phyloP scores from a whole-genome alignment of 768 basidiomycete species.

The Dentipellis fragilis region DNA sequence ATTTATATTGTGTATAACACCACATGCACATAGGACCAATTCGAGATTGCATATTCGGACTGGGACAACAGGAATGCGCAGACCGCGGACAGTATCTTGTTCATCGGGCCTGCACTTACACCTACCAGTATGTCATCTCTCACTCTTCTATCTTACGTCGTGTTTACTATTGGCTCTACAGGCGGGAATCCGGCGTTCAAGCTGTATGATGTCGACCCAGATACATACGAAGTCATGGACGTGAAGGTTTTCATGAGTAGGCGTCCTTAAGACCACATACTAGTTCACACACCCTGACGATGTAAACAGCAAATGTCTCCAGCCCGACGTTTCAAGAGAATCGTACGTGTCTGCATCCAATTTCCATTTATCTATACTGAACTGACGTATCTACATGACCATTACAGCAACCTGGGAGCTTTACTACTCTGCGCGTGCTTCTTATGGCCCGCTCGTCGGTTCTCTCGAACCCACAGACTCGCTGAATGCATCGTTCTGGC shows the following conservation, averaged over 20 bases:
- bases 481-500: slow-evolving; percentile 4
- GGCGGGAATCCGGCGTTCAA: slow-evolving; percentile 48
- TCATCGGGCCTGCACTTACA: slow-evolving; percentile 46
- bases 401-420: not conserved
- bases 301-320: slow-evolving; percentile 24
- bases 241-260: slow-evolving; percentile 37
- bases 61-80: slow-evolving; percentile 33
- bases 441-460: slow-evolving; percentile 2
- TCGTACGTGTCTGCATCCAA: slow-evolving; percentile 23
- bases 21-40: slow-evolving; percentile 41
- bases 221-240: slow-evolving; percentile 59
- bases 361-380: not conserved
- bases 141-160: not conserved
- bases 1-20: slow-evolving; percentile 43
- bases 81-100: slow-evolving; percentile 37
- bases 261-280: slow-evolving; percentile 11
- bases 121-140: slow-evolving; percentile 35
- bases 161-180: slow-evolving; percentile 14
- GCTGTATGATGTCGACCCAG: slow-evolving; percentile 55
- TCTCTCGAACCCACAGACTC: not conserved
- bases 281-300: not conserved
- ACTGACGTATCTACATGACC: not conserved
- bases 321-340: slow-evolving; percentile 34
- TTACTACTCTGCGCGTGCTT: slow-evolving; percentile 1
- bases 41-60: slow-evolving; percentile 50